Conservation (phyloP, 1,284 basidiomycete species). For the Cryptococcus sp. region DNA sequence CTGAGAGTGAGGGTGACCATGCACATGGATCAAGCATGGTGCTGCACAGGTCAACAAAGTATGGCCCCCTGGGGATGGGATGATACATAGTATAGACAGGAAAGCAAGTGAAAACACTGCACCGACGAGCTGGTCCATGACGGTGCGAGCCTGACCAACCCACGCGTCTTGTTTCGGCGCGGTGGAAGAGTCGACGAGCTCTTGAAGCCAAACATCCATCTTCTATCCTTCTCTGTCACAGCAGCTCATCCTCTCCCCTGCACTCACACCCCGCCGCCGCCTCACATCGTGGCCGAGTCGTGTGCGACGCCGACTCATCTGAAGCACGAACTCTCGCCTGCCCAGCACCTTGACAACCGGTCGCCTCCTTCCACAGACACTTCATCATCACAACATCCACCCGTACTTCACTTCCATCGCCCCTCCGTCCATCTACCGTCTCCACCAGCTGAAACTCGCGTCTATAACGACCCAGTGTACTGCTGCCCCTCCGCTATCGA, state of each 20-base stretch:
- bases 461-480: too few relatives aligned
- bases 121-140: too few relatives aligned
- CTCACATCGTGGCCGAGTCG: not conserved
- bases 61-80: too few relatives aligned
- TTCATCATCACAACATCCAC: not conserved
- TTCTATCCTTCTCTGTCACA: not conserved
- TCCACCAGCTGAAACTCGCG: not conserved
- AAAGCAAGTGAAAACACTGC: too few relatives aligned
- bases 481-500: too few relatives aligned
- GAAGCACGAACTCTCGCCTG: constrained; percentile 6
- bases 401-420: not conserved
- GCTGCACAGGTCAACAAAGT: too few relatives aligned
- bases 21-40: too few relatives aligned
- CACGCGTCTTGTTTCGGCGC: not conserved
- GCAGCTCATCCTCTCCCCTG: too few relatives aligned
- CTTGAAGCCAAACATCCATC: constrained; percentile 3
- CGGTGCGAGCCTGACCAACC: too few relatives aligned
- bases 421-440: not conserved
- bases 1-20: too few relatives aligned
- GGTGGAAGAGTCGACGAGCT: constrained; percentile 1
- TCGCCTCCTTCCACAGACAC: not conserved
- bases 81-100: too few relatives aligned
- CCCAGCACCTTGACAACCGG: constrained; percentile 12
- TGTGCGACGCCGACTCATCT: not conserved
- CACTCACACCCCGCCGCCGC: not conserved